Base-by-base conservation (phyloP, 192 early-diverging fungal genomes). In the Coemansia sp. region DNA sequence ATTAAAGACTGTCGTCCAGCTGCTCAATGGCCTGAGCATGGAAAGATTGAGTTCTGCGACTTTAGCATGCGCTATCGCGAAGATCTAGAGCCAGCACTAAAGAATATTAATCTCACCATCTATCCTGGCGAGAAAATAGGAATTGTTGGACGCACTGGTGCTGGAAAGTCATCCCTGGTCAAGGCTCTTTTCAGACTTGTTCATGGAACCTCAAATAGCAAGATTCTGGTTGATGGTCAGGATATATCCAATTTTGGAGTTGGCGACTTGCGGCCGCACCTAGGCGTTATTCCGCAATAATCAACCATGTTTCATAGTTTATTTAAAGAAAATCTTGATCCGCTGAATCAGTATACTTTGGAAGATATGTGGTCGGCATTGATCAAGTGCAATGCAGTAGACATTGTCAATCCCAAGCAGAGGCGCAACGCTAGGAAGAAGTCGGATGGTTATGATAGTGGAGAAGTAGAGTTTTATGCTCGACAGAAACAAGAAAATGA, bases 211-310 rank as follows among this genome's bases (percentile, higher is more conserved):
- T 61, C 74, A 25, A 56, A 28, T 0, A 74, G 79, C 3, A 68
- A 76, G 1, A 92, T 94, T 42, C 62, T 80, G 28, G 90, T 97
- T 56, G 94, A 97, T 68, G 88, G 87, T 7, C 51, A 92, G 17
- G 91, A 94, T 65, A 85, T 90, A 22, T 81, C 77, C 31, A 84
- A 84, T 22, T 79, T 96, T 42, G 90, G 88, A 3, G 80, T 94
- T n/a, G 79, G 83, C 1, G 68, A 71, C 22, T 70, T 96, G 30
- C 82, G 96, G 18, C 34, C 75, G 30, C 48, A 57, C 16, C 33
- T 76, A 1, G 75, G 84, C 18, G 85, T 88, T 49, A 87, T 89
- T 56, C 86, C 88, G 10, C 87, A 88, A 67, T 86, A 89, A 29
- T 86, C 89, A 1, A 79, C 84, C 2, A 54, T 90, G 29, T 89